Conservation (phyloP, 495 filamentous ascomycete genomes). For the Talaromyces stipitatus region DNA sequence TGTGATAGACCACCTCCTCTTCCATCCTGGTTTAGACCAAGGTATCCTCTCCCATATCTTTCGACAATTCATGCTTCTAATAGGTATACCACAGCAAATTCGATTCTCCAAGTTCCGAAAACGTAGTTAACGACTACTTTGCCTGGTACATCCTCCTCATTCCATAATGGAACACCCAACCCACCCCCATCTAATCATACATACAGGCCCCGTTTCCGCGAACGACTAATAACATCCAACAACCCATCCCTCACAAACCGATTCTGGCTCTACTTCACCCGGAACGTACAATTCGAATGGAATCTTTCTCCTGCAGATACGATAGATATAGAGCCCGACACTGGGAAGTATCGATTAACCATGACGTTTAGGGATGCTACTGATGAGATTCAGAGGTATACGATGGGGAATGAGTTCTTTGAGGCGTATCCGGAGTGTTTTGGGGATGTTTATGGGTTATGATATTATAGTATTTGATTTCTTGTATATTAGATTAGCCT, state of each 20-base stretch:
- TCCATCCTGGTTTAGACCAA: neutral
- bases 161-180: neutral
- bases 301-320: neutral
- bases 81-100: neutral
- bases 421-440: neutral
- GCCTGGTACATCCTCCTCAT: neutral
- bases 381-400: neutral
- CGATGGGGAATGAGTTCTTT: neutral
- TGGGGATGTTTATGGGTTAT: neutral
- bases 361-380: neutral
- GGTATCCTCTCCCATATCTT: neutral
- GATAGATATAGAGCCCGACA: neutral
- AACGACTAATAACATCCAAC: constrained; percentile 1
- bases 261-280: neutral
- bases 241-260: neutral
- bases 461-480: neutral
- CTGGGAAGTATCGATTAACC: neutral
- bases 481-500: no score
- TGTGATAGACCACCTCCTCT: neutral
- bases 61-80: neutral
- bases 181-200: neutral
- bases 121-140: constrained; percentile 1
- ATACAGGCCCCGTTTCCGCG: neutral
- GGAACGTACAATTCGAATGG: constrained; percentile 1
- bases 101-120: neutral